phyloP scores from a whole-genome alignment of 176 grass and related monocot species.

The Calamus simplicifolius region DNA sequence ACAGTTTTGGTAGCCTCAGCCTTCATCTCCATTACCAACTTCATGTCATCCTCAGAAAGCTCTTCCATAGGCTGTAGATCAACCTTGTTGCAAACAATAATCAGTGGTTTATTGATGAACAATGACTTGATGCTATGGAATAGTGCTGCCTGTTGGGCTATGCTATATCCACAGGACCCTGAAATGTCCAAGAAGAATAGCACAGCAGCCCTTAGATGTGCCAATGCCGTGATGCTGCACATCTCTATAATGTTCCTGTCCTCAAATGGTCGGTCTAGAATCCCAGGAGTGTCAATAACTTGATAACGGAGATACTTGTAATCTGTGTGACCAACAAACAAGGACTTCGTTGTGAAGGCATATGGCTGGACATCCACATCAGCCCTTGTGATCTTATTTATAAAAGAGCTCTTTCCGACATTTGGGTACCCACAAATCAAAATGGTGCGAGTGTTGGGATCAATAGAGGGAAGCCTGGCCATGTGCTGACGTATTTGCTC shows the following conservation, averaged over 20 bases:
- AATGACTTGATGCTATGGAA: slow-evolving; percentile 79
- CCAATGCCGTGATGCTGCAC: slow-evolving; percentile 46
- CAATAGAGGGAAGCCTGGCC: slow-evolving; percentile 69
- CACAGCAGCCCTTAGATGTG: slow-evolving; percentile 34
- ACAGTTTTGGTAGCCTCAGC: slow-evolving; percentile 30
- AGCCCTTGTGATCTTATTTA: slow-evolving; percentile 73
- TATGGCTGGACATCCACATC: slow-evolving; percentile 70
- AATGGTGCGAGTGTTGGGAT: slow-evolving; percentile 54
- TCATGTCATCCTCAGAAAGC: slow-evolving; percentile 62
- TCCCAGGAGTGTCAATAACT: slow-evolving; percentile 79
- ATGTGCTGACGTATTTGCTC: slow-evolving; percentile 65
- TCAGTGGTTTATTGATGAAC: slow-evolving; percentile 72
- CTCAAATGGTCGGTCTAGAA: slow-evolving; percentile 53
- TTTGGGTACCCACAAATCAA: slow-evolving; percentile 46
- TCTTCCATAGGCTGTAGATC: slow-evolving; percentile 62
- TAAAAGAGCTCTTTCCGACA: slow-evolving; percentile 55
- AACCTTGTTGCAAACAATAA: slow-evolving; percentile 75
- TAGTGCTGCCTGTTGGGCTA: slow-evolving; percentile 63
- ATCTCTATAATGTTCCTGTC: slow-evolving; percentile 56
- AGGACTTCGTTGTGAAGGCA: slow-evolving; percentile 41
- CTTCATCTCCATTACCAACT: slow-evolving; percentile 53
- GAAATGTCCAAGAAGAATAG: slow-evolving; percentile 59
- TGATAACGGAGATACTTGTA: slow-evolving; percentile 79
- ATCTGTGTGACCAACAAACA: slow-evolving; percentile 69
- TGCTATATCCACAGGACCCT: slow-evolving; percentile 71